Evolutionary conservation across 192 early-diverging fungal species (phyloP).

Genomic region (Backusella liffmaniae): DNA sequence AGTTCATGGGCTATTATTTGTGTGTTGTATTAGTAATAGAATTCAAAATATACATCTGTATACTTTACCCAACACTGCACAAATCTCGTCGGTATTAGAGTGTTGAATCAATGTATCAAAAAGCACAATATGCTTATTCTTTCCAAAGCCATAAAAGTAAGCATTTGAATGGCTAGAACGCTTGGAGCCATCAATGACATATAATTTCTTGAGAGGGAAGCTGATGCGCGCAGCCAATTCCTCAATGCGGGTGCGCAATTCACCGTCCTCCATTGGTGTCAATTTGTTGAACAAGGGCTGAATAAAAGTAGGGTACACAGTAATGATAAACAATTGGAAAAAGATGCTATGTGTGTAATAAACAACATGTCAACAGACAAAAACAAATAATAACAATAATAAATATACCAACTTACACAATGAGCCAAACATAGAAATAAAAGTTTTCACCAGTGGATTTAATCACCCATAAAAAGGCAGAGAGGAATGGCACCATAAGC

Average conservation of each 20-base stretch:
- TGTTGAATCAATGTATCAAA: conserved; percentile 93
- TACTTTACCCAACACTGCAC: conserved; percentile 82
- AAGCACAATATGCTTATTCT: conserved; percentile 95
- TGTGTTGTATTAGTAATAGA: background rate
- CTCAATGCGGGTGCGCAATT: conserved; percentile 79
- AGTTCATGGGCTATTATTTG: conserved; percentile 79
- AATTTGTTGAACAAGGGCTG: conserved; percentile 99
- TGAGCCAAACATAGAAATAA: conserved; percentile 89
- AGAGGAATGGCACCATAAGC: conserved; percentile 78
- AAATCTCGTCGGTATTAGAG: conserved; percentile 79
- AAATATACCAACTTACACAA: conserved; percentile 59
- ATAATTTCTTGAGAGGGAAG: conserved; percentile 93
- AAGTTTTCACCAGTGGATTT: conserved; percentile 78
- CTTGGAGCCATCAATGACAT: conserved; percentile 94
- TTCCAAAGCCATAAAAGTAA: conserved; percentile 95
- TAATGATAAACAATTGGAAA: conserved; percentile 71
- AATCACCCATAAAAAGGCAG: conserved; percentile 82
- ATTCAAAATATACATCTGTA: background rate
- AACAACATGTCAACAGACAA: background rate
- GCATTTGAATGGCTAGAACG: conserved; percentile 93
- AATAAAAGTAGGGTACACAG: conserved; percentile 92
- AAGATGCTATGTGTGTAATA: conserved; percentile 43
- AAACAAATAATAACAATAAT: background rate
- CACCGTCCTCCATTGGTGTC: conserved; percentile 79
- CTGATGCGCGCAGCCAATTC: conserved; percentile 74